Conservation (phyloP, 352 stramenopile species). For the Pythium graminicola region DNA sequence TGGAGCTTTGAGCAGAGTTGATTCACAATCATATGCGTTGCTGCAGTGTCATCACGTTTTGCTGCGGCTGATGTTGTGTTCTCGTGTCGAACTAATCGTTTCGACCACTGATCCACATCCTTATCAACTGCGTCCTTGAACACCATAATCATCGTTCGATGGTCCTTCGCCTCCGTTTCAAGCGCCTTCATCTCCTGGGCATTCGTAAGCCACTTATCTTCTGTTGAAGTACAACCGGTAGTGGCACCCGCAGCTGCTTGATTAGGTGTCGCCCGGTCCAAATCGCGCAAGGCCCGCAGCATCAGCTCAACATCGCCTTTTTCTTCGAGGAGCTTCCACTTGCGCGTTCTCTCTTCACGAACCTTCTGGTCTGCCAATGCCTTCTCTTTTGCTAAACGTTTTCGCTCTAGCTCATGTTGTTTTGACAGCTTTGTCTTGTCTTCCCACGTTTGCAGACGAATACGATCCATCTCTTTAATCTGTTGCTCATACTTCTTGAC, state of each 20-base stretch:
- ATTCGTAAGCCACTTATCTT: conserved; percentile 54
- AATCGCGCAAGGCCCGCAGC: conserved; percentile 61
- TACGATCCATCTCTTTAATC: conserved; percentile 85
- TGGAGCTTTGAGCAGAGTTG: conserved; percentile 77
- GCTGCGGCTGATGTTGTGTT: conserved; percentile 22
- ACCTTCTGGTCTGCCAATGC: conserved; percentile 71
- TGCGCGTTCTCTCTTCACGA: conserved; percentile 70
- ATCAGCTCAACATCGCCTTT: conserved; percentile 81
- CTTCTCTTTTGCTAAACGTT: conserved; percentile 73
- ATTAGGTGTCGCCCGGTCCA: conserved; percentile 27
- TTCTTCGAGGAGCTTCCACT: conserved; percentile 80
- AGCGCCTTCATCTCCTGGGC: conserved; percentile 53
- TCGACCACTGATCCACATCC: conserved; percentile 68
- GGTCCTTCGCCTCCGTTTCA: conserved; percentile 70
- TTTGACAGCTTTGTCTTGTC: conserved; percentile 82
- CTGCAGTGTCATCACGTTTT: conserved; percentile 56
- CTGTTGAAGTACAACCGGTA: conserved; percentile 10
- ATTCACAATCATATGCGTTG: conserved; percentile 69
- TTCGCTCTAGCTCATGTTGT: conserved; percentile 81
- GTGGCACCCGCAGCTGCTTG: not conserved
- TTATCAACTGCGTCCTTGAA: conserved; percentile 79
- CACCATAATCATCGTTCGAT: conserved; percentile 72
- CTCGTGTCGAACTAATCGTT: conserved; percentile 33
- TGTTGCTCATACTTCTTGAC: conserved; percentile 83
- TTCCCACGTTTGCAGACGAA: conserved; percentile 84